Base-by-base conservation (phyloP, 2,329 filamentous ascomycete species). In the Fonsecaea nubica region DNA sequence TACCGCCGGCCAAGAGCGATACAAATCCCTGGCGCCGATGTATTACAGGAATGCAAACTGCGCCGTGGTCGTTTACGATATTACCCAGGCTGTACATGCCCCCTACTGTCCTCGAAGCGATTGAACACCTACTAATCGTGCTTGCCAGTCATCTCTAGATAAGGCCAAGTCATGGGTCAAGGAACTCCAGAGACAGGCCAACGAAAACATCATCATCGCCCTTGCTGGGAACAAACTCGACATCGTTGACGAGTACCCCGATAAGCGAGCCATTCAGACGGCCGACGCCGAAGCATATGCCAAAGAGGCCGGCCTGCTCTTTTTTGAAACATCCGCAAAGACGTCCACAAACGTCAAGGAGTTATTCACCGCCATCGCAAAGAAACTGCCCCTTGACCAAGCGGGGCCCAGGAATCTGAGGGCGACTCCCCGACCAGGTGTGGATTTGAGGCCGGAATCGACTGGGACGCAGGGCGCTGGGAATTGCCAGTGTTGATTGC, bases 141-240 rank as follows among this genome's bases (percentile, higher is more conserved):
- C 58, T 42, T 45, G 70, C 73, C 64, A 99, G 95, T 88, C 93
- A 72, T 99, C 95, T 56, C 85, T 99, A 76, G 96, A 99, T 81
- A 99, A 99, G 85, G 96, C 96, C 74, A 99, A 99, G 82, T 91
- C 93, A 53, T 99, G 95, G 95, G 94, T 99, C 66, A 98, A 98
- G 83, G 95, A 99, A 79, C 89, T 99, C 63, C 95, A 99, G 81
- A 90, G 95, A 77, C 95, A 99, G 82, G 95, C 96, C 70, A 99
- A 98, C 84, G 95, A 99, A 82, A 98, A 98, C 82, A 99, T 99
- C 80, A 93, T 99, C 80, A 99, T 99, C 76, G 95, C 95, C 55
- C 89, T 99, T 52, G 95, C 94, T 61, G 95, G 95, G 70, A 99
- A 99, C 86, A 98, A 99, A 83, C 85, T 97, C 76, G 95, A 99